These are phyloP conservation scores for Platismatia glauca DNA, from an alignment of 495 filamentous ascomycete species.

Conservation along the genomic window DNA sequence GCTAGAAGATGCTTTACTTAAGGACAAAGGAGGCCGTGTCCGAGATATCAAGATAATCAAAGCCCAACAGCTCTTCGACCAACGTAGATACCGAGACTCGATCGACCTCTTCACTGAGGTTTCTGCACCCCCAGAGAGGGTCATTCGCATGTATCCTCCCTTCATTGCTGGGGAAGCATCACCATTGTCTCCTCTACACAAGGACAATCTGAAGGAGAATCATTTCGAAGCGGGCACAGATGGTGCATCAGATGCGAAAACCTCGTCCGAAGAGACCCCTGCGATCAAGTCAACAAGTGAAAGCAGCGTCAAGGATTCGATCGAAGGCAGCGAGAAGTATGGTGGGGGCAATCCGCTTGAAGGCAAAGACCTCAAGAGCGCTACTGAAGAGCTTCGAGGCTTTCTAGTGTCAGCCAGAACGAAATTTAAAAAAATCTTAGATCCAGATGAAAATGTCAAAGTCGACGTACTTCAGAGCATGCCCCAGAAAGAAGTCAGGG, in stretches of 20 bases:
- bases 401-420: constrained; percentile 79
- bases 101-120: constrained; percentile 87
- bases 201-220: background rate
- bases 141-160: constrained; percentile 75
- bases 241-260: background rate
- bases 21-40: constrained; percentile 69
- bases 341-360: constrained; percentile 45
- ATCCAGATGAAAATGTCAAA: constrained; percentile 66
- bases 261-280: background rate
- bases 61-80: constrained; percentile 72
- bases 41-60: constrained; percentile 84
- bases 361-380: constrained; percentile 70
- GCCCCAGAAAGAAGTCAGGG: constrained; percentile 33
- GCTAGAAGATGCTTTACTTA: constrained; percentile 85
- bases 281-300: background rate
- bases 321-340: constrained; percentile 20
- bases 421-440: constrained; percentile 71
- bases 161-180: constrained; percentile 78
- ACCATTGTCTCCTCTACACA: constrained; percentile 28
- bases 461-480: constrained; percentile 46
- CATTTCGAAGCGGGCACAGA: background rate
- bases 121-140: constrained; percentile 77
- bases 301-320: constrained; percentile 22
- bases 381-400: constrained; percentile 70
- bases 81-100: constrained; percentile 77